These are phyloP conservation scores for Candida glaebosa DNA, from an alignment of 805 yeast genomes.

Conservation along the genomic window DNA sequence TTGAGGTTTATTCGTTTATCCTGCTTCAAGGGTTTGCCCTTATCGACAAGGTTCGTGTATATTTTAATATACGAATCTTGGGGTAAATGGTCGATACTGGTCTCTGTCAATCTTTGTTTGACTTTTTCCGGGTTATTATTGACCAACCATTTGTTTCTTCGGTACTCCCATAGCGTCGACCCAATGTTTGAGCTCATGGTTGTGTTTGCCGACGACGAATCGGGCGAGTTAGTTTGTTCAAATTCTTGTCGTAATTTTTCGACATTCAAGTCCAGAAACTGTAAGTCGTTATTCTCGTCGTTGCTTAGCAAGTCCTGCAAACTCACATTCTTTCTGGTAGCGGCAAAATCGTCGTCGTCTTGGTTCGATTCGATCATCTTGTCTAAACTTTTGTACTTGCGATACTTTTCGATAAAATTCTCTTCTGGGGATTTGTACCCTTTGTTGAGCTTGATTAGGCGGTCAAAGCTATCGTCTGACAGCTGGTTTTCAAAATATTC, in stretches of 20 bases:
- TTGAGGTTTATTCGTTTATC: slow-evolving; percentile 62
- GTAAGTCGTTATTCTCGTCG: slow-evolving; percentile 6
- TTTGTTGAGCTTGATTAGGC: slow-evolving; percentile 13
- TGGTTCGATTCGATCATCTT: slow-evolving; percentile 24
- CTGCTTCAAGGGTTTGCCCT: slow-evolving; percentile 60
- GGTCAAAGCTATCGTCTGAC: slow-evolving; percentile 27
- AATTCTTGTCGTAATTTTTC: slow-evolving; percentile 25
- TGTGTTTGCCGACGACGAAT: slow-evolving; percentile 3
- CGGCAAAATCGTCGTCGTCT: slow-evolving; percentile 2
- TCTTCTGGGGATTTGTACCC: slow-evolving; percentile 27
- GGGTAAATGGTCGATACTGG: slow-evolving; percentile 34
- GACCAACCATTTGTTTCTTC: slow-evolving; percentile 65
- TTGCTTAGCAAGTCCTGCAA: slow-evolving; percentile 11
- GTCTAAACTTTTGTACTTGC: slow-evolving; percentile 29
- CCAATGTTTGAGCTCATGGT: slow-evolving; percentile 37
- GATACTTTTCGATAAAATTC: slow-evolving; percentile 29
- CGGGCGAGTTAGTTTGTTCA: slow-evolving; percentile 15
- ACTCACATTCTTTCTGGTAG: not conserved
- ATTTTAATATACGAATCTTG: slow-evolving; percentile 55
- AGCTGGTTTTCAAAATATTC: slow-evolving; percentile 46
- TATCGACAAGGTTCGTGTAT: slow-evolving; percentile 66
- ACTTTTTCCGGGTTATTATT: slow-evolving; percentile 20
- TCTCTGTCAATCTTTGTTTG: slow-evolving; percentile 8
- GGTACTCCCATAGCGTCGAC: slow-evolving; percentile 61
- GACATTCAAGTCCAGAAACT: slow-evolving; percentile 24